Percentiles rank a stretch among this genome's conserved stretches.
Conservation (phyloP, 768 basidiomycete species). For the Pulveroboletus sp. region DNA sequence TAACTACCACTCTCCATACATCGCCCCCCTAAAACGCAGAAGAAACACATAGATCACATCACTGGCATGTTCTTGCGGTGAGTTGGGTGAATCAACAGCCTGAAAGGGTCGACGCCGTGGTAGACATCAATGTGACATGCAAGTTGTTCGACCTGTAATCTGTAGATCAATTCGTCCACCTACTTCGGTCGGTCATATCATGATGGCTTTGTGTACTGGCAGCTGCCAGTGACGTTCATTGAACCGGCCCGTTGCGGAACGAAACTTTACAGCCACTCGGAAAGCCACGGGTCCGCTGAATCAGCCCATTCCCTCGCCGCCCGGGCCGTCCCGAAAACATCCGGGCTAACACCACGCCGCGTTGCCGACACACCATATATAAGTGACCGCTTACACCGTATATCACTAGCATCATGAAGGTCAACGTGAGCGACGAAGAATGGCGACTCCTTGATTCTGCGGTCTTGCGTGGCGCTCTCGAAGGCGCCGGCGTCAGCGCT, state of each 20-base stretch:
- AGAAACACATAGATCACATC: background rate
- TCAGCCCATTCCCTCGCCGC: background rate
- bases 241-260: background rate
- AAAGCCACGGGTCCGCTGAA: too few relatives aligned
- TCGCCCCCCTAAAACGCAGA: too few relatives aligned
- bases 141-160: too few relatives aligned
- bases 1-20: too few relatives aligned
- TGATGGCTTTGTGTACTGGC: too few relatives aligned
- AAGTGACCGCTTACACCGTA: background rate
- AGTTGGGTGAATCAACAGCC: conserved; percentile 11
- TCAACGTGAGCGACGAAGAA: conserved; percentile 42
- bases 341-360: background rate
- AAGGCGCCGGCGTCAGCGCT: conserved; percentile 49
- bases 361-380: background rate
- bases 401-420: conserved; percentile 35
- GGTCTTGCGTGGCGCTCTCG: conserved; percentile 58
- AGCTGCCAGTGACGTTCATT: background rate
- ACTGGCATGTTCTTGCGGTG: conserved; percentile 10
- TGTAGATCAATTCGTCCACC: too few relatives aligned
- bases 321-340: background rate
- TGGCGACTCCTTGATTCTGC: conserved; percentile 52
- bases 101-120: too few relatives aligned
- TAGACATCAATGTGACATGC: too few relatives aligned
- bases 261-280: too few relatives aligned
- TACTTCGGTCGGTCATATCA: too few relatives aligned